A percentile compares a stretch with the other conserved stretches of the same genome.
These are phyloP conservation scores for Ligustrum vulgare DNA, from an alignment of 257 asterid genomes.

Conservation along the genomic window DNA sequence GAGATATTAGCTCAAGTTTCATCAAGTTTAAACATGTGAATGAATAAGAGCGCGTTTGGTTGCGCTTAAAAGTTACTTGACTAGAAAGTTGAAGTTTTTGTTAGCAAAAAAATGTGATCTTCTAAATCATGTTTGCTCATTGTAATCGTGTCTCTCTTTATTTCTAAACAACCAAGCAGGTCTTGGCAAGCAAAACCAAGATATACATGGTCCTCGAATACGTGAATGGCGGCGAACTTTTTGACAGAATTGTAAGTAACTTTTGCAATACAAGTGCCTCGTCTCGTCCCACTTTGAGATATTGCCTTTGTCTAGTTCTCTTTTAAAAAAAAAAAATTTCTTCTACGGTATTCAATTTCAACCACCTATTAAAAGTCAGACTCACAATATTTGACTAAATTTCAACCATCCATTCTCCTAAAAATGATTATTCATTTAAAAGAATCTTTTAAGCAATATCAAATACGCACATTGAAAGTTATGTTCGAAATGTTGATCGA, in stretches of 20 bases:
- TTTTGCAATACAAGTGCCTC: neutral
- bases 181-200: slow-evolving; percentile 93
- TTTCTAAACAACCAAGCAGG: slow-evolving; percentile 47
- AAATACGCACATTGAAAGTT: no score
- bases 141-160: slow-evolving; percentile 5
- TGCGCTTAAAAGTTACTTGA: neutral
- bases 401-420: no score
- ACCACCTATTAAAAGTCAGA: no score
- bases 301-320: no score
- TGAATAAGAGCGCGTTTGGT: neutral
- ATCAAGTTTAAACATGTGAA: neutral
- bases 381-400: no score
- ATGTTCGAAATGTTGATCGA: neutral
- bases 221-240: slow-evolving; percentile 91
- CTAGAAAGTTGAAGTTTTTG: no score
- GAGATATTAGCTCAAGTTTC: neutral
- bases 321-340: no score
- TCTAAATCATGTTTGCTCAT: slow-evolving; percentile 2
- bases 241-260: slow-evolving; percentile 82
- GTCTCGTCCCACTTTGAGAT: neutral
- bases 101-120: neutral
- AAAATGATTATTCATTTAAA: no score
- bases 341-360: no score
- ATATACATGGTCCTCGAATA: slow-evolving; percentile 95
- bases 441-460: no score